Evolutionary conservation across 192 early-diverging fungal genomes (phyloP).

Genomic region (Helicostylum pulchrum): DNA sequence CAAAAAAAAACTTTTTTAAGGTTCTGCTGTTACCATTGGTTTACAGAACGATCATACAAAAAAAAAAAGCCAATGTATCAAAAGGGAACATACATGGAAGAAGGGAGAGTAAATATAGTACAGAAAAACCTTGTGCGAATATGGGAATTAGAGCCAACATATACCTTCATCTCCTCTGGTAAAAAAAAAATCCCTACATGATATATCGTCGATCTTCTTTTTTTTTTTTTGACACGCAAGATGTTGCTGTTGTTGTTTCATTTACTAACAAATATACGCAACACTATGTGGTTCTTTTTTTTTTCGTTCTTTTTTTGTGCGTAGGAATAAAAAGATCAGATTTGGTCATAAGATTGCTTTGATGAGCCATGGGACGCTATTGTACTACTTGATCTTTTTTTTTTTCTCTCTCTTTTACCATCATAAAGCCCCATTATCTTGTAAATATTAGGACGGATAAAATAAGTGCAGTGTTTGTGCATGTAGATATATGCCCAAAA

Average conservation of each 20-base stretch:
- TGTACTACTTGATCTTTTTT: no score
- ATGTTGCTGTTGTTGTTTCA: not conserved
- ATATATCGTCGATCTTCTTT: not conserved
- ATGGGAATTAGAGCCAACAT: constrained; percentile 6
- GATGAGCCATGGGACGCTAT: no score
- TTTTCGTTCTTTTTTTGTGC: not conserved
- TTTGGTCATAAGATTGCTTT: no score
- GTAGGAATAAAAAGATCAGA: no score
- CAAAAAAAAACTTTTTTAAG: not conserved
- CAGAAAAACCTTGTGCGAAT: constrained; percentile 6
- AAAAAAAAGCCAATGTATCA: not conserved
- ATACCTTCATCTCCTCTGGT: not conserved
- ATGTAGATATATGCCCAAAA: no score
- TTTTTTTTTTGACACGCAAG: not conserved
- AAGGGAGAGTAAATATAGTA: no score
- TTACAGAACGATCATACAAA: not conserved
- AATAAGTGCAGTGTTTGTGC: no score
- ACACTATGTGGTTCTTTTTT: no score
- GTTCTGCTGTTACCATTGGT: constrained; percentile 1
- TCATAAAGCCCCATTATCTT: no score
- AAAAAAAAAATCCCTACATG: no score
- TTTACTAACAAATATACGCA: not conserved
- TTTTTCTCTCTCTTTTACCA: no score
- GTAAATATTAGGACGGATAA: no score
- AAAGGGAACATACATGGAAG: not conserved